Conservation (phyloP, 352 stramenopile species). For the Pythium phragmitis region DNA sequence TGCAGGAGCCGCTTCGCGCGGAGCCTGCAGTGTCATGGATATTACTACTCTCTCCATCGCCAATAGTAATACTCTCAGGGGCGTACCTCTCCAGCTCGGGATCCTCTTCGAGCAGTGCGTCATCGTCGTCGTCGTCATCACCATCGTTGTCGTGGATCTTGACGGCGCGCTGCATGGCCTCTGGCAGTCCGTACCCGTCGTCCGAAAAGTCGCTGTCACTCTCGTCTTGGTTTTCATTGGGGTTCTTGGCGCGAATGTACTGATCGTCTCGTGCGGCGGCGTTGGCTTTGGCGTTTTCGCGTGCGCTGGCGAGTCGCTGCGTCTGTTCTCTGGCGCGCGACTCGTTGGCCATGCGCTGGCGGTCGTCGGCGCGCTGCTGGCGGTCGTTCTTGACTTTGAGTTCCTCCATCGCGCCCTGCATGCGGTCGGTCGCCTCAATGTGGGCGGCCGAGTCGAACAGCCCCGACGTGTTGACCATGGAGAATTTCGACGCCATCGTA, state of each 20-base stretch:
- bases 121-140: conserved; percentile 52
- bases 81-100: conserved; percentile 64
- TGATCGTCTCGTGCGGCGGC: conserved; percentile 19
- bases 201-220: conserved; percentile 14
- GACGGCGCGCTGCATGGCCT: not conserved
- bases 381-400: conserved; percentile 62
- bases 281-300: conserved; percentile 28
- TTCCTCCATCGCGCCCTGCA: conserved; percentile 73
- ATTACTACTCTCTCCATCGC: not conserved
- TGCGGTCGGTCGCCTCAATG: conserved; percentile 66
- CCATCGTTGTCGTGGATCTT: conserved; percentile 9
- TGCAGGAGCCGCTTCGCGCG: conserved; percentile 76
- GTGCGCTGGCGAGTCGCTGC: conserved; percentile 24
- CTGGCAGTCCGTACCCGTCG: conserved; percentile 5
- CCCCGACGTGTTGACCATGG: conserved; percentile 70
- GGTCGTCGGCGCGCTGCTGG: conserved; percentile 28
- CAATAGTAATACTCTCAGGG: not conserved
- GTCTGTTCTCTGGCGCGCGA: conserved; percentile 31
- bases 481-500: conserved; percentile 78
- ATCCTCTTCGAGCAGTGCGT: conserved; percentile 66
- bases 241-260: conserved; percentile 20
- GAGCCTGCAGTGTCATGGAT: conserved; percentile 39
- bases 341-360: conserved; percentile 11
- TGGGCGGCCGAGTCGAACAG: conserved; percentile 73
- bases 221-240: conserved; percentile 25